Percentiles rank a stretch among this genome's conserved stretches.
Conservation (phyloP, 2,329 filamentous ascomycete genomes). For the Talaromyces sp. region DNA sequence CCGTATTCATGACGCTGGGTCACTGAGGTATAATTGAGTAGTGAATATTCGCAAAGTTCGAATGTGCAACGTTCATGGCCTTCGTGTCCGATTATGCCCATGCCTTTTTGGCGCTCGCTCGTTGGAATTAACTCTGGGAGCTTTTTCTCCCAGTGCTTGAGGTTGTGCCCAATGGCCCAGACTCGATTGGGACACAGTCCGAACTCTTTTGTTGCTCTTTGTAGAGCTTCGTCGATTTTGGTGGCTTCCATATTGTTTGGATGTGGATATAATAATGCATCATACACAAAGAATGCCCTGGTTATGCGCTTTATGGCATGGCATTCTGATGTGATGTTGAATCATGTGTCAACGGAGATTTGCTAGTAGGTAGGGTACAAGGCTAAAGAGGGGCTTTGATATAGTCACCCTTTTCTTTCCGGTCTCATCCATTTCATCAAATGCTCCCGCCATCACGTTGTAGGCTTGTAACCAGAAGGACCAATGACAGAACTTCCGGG, state of each 20-base stretch:
- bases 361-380: neutral
- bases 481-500: neutral
- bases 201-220: neutral
- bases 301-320: too few species aligned
- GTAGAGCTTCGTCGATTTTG: neutral
- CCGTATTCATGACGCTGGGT: neutral
- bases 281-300: neutral
- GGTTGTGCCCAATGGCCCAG: conserved; percentile 4
- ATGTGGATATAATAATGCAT: neutral
- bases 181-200: conserved; percentile 15
- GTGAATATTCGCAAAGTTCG: conserved; percentile 15
- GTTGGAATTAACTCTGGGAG: neutral
- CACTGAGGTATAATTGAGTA: conserved; percentile 2
- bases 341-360: neutral
- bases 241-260: neutral
- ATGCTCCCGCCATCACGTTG: neutral
- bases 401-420: neutral
- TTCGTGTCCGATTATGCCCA: neutral
- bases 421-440: neutral
- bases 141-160: neutral
- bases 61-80: conserved; percentile 8
- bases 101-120: neutral
- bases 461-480: too few species aligned
- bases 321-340: too few species aligned
- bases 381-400: neutral